Evolutionary conservation across 306 rosid genomes (phyloP), one percentile per base, ranked within the genome.

Genomic region (Sicyos baderoa): DNA sequence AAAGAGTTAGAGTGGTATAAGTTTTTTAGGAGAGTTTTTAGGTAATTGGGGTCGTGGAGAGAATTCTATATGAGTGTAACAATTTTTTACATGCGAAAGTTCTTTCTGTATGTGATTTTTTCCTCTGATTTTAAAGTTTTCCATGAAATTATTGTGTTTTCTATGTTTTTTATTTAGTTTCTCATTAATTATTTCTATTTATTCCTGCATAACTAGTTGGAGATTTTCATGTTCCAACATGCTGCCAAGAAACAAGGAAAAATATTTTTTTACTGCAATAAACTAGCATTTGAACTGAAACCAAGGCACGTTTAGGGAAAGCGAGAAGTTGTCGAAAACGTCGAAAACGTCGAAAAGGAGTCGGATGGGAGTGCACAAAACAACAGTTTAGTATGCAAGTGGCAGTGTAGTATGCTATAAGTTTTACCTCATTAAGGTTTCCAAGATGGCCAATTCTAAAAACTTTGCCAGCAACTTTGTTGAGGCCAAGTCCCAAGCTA

Each of bases 371-470:
- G 18, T 23, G 21, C 3, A 7, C 0, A 29, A 25, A 15, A 58
- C 29, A 7, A 54, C 32, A 54, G 23, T 21, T 55, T 10, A 55
- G 60, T 55, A 53, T 18, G 56, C 59, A 54, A 19, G 19, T 9
- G 29, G 29, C 29, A 56, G 17, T 25, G 15, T 37, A 61, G 50
- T 22, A 32, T 58, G 53, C 51, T 63, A 19, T 52, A 72, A 51
- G 1, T 12, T 64, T 79, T 84, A 93, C 99, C 96, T 93, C 99
- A 72, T 94, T 94, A 77, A 94, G 60, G 84, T 90, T 75, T 21
- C 99, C 99, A 68, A 94, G 97, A 77, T 94, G 99, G 40, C 99
- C 99, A 78, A 94, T 94, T 84, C 99, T 82, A 86, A 94, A 94
- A 72, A 90, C 97, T 81, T 88, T 94, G 13, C 99, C 99, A 62